Evolutionary conservation across 2,329 filamentous ascomycete species (phyloP).

Genomic region (Colletotrichum gloeosporioides): DNA sequence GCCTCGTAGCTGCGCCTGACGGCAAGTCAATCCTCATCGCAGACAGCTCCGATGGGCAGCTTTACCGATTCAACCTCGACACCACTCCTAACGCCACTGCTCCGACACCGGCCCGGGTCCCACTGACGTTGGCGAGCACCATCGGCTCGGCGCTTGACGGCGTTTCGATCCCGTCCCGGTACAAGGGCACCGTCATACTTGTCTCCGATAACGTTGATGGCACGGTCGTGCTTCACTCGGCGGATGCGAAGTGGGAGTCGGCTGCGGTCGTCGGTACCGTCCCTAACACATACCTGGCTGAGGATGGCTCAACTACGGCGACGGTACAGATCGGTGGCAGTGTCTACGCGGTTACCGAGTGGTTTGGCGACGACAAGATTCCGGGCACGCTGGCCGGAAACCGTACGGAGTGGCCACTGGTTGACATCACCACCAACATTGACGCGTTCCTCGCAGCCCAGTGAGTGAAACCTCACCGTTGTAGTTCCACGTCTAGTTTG

Average conservation of each 20-base stretch:
- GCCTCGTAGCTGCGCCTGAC: conserved; percentile 6
- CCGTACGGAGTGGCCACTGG: conserved; percentile 5
- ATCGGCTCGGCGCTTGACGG: conserved; percentile 29
- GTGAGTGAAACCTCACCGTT: not conserved
- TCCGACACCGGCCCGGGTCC: not conserved
- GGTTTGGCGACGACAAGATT: conserved; percentile 1
- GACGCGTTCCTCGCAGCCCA: not conserved
- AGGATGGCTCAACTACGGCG: not conserved
- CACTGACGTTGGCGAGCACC: not conserved
- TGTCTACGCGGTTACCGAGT: conserved; percentile 12
- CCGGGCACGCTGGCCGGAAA: conserved; percentile 15
- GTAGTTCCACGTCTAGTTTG: not conserved
- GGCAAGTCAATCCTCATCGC: conserved; percentile 32
- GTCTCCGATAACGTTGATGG: conserved; percentile 35
- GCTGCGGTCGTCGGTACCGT: conserved; percentile 39
- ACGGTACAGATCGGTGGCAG: conserved; percentile 17
- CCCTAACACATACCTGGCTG: conserved; percentile 20
- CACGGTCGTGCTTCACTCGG: conserved; percentile 41
- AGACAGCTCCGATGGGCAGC: conserved; percentile 34
- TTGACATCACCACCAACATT: conserved; percentile 11
- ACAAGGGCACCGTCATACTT: conserved; percentile 37
- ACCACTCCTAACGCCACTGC: not conserved
- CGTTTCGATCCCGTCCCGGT: conserved; percentile 37
- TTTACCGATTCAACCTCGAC: conserved; percentile 39
- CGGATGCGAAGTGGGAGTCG: conserved; percentile 36